phyloP scores from a whole-genome alignment of 176 grass and related monocot species.

The Alloteropsis semialata region DNA sequence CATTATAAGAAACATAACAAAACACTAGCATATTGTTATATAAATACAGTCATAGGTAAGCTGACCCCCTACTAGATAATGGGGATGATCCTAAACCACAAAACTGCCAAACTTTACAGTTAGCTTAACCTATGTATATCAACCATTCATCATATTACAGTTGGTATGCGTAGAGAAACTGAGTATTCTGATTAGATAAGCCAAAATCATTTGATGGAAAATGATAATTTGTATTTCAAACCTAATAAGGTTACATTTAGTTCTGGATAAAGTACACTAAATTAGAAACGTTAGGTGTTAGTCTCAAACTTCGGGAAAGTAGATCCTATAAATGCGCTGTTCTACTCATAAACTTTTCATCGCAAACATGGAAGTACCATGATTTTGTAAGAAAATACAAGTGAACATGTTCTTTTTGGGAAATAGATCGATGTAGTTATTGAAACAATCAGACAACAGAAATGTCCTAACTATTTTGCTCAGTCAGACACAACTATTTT shows the following conservation, averaged over 20 bases:
- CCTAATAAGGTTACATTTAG: background rate
- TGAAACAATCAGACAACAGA: too few species aligned
- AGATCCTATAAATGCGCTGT: background rate
- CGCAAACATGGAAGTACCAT: background rate
- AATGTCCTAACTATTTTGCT: too few species aligned
- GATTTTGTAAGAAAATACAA: too few species aligned
- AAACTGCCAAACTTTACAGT: background rate
- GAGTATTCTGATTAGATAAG: background rate
- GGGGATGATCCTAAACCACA: too few species aligned
- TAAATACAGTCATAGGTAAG: too few species aligned
- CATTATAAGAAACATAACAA: background rate
- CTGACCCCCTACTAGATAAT: too few species aligned
- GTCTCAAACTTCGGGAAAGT: too few species aligned
- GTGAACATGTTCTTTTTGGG: too few species aligned
- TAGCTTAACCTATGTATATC: background rate
- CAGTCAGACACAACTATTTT: too few species aligned
- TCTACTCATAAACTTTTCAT: background rate
- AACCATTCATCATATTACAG: background rate
- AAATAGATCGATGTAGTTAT: too few species aligned
- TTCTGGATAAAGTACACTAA: background rate
- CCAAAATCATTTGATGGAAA: background rate
- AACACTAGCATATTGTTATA: background rate
- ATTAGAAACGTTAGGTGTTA: background rate
- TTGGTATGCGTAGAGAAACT: background rate
- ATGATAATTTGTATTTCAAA: background rate